Evolutionary conservation across 2,329 filamentous ascomycete species (phyloP).

Genomic region (Clarireedia paspali): DNA sequence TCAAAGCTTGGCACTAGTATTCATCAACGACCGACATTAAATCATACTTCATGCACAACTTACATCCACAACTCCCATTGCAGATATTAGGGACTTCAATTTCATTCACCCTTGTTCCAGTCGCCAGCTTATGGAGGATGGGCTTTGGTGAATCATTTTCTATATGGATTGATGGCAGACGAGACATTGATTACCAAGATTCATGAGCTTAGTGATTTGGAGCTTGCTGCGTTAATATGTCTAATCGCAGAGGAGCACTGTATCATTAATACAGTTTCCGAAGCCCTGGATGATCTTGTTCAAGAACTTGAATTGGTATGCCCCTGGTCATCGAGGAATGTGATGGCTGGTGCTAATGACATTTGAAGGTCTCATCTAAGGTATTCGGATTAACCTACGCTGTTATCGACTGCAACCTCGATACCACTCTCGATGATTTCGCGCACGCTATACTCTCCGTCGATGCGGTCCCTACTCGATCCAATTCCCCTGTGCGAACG

Average conservation of each 20-base stretch:
- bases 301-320: slow-evolving; percentile 64
- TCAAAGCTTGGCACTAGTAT: slow-evolving; percentile 24
- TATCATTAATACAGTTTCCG: slow-evolving; percentile 66
- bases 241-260: slow-evolving; percentile 80
- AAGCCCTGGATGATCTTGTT: slow-evolving; percentile 58
- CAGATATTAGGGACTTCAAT: neutral
- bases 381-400: slow-evolving; percentile 66
- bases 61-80: neutral
- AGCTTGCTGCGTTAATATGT: slow-evolving; percentile 77
- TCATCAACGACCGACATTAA: slow-evolving; percentile 2
- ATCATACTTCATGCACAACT: neutral
- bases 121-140: slow-evolving; percentile 1
- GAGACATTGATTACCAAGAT: slow-evolving; percentile 58
- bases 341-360: neutral
- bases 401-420: slow-evolving; percentile 63
- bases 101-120: neutral
- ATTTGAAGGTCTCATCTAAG: slow-evolving; percentile 50
- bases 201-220: slow-evolving; percentile 75
- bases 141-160: slow-evolving; percentile 4
- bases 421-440: slow-evolving; percentile 77
- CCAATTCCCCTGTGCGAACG: slow-evolving; percentile 21
- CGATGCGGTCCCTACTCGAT: slow-evolving; percentile 19
- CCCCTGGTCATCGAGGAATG: neutral
- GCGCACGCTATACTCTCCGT: slow-evolving; percentile 49
- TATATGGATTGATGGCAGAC: slow-evolving; percentile 46